Percentiles rank a stretch among this genome's conserved stretches.
These are phyloP conservation scores for Artemisia annua DNA, from an alignment of 129 eudicot genomes.

Conservation along the genomic window DNA sequence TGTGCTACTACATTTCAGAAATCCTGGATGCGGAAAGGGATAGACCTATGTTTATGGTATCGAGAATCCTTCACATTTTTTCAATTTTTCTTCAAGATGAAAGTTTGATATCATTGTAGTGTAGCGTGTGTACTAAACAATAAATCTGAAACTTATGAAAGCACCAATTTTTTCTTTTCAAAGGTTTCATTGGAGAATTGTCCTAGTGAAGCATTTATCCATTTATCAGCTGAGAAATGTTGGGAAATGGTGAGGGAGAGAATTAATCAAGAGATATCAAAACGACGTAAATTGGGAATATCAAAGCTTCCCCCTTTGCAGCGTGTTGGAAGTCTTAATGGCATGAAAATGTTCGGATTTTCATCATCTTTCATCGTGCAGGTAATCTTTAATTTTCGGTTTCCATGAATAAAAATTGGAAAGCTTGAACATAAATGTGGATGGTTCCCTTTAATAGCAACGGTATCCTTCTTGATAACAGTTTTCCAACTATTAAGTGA, in stretches of 20 bases:
- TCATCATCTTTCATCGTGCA: constrained; percentile 79
- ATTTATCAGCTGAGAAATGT: constrained; percentile 64
- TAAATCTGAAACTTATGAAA: not conserved
- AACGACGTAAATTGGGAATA: constrained; percentile 68
- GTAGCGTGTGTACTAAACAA: not conserved
- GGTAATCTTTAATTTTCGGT: constrained; percentile 45
- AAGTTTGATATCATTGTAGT: not conserved
- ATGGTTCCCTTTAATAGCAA: no score
- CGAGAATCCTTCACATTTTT: not conserved
- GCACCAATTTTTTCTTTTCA: not conserved
- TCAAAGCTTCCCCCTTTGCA: constrained; percentile 73
- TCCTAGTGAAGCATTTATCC: constrained; percentile 70
- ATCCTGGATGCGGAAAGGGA: constrained; percentile 75
- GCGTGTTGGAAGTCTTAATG: constrained; percentile 83
- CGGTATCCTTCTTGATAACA: no score
- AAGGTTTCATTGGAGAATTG: constrained; percentile 71
- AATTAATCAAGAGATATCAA: constrained; percentile 68
- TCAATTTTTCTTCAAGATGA: not conserved
- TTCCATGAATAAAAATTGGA: no score
- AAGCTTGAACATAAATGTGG: no score
- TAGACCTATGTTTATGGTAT: constrained; percentile 87
- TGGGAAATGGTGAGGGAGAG: constrained; percentile 98
- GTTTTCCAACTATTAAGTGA: no score
- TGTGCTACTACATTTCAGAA: constrained; percentile 76
- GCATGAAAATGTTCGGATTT: constrained; percentile 94